phyloP scores from a whole-genome alignment of 2,329 filamentous ascomycete genomes.

The Sordariomycetes sp. region DNA sequence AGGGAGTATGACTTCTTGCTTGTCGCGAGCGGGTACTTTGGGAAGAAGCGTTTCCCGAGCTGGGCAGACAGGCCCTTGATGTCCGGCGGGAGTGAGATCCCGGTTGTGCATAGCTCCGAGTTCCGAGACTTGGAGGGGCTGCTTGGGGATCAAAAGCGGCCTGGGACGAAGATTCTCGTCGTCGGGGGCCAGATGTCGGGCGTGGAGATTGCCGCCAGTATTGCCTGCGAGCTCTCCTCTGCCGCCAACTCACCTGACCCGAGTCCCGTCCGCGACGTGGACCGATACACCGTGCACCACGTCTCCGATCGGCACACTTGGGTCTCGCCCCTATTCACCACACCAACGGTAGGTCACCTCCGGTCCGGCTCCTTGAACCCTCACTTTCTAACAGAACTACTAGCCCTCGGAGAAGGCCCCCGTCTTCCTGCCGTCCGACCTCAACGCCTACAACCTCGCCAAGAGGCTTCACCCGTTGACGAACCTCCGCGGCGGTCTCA shows the following conservation, averaged over 20 bases:
- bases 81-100: conserved; percentile 22
- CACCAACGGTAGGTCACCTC: conserved; percentile 27
- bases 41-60: conserved; percentile 22
- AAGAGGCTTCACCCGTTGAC: conserved; percentile 44
- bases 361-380: too few species aligned
- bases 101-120: conserved; percentile 54
- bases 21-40: conserved; percentile 67
- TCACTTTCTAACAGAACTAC: conserved; percentile 10
- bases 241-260: conserved; percentile 36
- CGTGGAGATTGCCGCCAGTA: conserved; percentile 59
- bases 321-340: conserved; percentile 49
- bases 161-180: conserved; percentile 51
- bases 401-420: conserved; percentile 33
- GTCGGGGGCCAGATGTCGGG: conserved; percentile 77
- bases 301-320: conserved; percentile 58
- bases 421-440: conserved; percentile 59
- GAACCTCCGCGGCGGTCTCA: conserved; percentile 48
- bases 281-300: conserved; percentile 51
- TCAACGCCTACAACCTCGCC: conserved; percentile 57
- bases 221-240: conserved; percentile 59
- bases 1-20: conserved; percentile 58
- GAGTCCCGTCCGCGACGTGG: conserved; percentile 23
- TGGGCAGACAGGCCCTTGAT: conserved; percentile 9
- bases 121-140: conserved; percentile 42
- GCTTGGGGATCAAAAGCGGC: conserved; percentile 19